Evolutionary conservation across 2,329 filamentous ascomycete genomes (phyloP), one percentile per base, ranked within the genome.

Genomic region (Tolypocladium amazonense): DNA sequence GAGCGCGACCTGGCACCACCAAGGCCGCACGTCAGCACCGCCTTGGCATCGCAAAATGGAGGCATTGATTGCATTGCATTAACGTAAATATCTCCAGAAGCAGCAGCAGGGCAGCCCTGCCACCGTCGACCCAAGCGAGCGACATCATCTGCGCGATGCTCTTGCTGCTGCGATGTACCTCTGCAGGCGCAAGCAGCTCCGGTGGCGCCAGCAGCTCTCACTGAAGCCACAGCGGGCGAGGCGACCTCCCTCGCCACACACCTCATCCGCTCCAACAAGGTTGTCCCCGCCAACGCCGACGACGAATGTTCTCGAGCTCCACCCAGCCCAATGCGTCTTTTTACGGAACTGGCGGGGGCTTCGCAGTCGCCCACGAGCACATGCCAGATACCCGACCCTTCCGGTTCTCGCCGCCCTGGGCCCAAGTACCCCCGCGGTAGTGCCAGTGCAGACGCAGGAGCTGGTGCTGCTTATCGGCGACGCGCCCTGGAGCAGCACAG

Each of bases 311-410:
- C 27, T 30, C 45, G 45, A 41, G 52, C 59, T 58, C 50, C 56
- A 56, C 58, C 56, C 52, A 59, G 41, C 52, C 52, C 39, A 41
- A 50, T 60, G 68, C 68, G 68, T 63, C 67, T 70, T 70, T 69
- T 70, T 69, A 68, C 66, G 67, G 66, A 69, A 67, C 62, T 56
- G 52, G 60, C 58, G 56, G 62, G 58, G 59, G 54, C 23, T 45
- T 38, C 50, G 23, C 25, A 39, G 47, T 39, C 43, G 60, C 56
- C 27, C 54, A 35, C 41, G 18, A 50, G 39, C 27, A 62, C 59
- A 41, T 55, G 12, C n/a, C 8, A 37, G 57, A 41, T 38, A 54
- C 58, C 56, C 53, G 56, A 41, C 41, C 9, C 11, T 56, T 18
- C 54, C 58, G 45, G 56, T 41, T 58, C 56, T 56, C 57, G 58